Percentiles rank a stretch among this genome's conserved stretches.
Conservation (phyloP, 257 asterid genomes). For the Jacaranda copaia region DNA sequence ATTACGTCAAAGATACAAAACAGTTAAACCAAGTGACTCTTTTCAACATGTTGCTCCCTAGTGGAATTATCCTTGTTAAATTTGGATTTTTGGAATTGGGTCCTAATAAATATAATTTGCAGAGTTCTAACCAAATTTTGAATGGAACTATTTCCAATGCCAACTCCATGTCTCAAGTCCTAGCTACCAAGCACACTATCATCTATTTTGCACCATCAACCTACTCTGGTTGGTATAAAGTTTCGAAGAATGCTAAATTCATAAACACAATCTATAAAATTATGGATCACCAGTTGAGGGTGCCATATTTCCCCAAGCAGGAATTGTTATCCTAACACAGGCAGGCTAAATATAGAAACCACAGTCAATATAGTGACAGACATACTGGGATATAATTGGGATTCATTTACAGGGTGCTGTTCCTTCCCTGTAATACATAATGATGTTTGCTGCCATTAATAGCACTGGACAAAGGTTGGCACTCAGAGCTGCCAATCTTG, state of each 20-base stretch:
- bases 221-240: too few relatives aligned
- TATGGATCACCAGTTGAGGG: constrained; percentile 17
- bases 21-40: too few relatives aligned
- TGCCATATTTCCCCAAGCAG: not conserved
- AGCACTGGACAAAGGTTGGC: not conserved
- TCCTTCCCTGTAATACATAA: too few relatives aligned
- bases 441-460: not conserved
- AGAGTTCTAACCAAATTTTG: too few relatives aligned
- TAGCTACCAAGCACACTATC: too few relatives aligned
- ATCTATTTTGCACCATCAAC: too few relatives aligned
- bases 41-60: too few relatives aligned
- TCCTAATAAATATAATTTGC: too few relatives aligned
- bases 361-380: not conserved
- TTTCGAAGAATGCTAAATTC: not conserved
- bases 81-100: too few relatives aligned
- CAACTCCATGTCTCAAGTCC: not conserved
- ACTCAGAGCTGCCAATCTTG: not conserved
- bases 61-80: too few relatives aligned
- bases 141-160: not conserved
- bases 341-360: not conserved
- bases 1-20: too few relatives aligned
- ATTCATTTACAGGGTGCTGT: not conserved
- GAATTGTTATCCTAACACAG: not conserved
- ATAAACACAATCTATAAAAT: not conserved
- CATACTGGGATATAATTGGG: not conserved